Percentiles rank a stretch among this genome's conserved stretches.
Conservation (phyloP, 2,329 filamentous ascomycete genomes). For the Trichoderma citrinoviride region DNA sequence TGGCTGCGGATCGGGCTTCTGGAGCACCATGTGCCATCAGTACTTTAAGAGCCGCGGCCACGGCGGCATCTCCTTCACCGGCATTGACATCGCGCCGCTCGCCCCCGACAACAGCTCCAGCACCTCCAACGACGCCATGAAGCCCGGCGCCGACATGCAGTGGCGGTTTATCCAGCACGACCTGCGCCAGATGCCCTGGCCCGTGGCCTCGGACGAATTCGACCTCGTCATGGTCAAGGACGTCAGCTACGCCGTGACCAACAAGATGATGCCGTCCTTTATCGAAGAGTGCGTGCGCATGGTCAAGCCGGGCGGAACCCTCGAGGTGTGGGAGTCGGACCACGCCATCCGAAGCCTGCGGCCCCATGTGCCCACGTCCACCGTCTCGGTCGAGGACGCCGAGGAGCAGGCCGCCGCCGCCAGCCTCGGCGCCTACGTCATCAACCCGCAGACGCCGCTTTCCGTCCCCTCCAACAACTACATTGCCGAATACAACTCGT, state of each 20-base stretch:
- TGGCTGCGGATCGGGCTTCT: slow-evolving; percentile 83
- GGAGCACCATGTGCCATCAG: slow-evolving; percentile 84
- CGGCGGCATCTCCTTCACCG: slow-evolving; percentile 71
- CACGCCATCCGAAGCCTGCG: slow-evolving; percentile 78
- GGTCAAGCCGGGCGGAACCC: slow-evolving; percentile 70
- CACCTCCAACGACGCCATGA: slow-evolving; percentile 39
- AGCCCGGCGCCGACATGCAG: slow-evolving; percentile 69
- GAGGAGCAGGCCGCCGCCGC: slow-evolving; percentile 64
- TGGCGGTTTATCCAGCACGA: slow-evolving; percentile 91
- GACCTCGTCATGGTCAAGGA: slow-evolving; percentile 90
- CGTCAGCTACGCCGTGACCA: slow-evolving; percentile 63
- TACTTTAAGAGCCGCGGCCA: slow-evolving; percentile 70
- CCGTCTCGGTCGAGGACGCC: slow-evolving; percentile 36
- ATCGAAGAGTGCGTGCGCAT: slow-evolving; percentile 75
- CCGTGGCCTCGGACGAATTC: slow-evolving; percentile 76
- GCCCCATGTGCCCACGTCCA: slow-evolving; percentile 64
- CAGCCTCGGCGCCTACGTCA: slow-evolving; percentile 74
- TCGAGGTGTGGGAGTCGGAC: slow-evolving; percentile 91
- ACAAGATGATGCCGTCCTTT: slow-evolving; percentile 53
- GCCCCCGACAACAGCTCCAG: slow-evolving; percentile 44
- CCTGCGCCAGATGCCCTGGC: slow-evolving; percentile 69
- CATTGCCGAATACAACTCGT: slow-evolving; percentile 77
- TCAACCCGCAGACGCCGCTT: slow-evolving; percentile 80
- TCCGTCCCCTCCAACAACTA: slow-evolving; percentile 77
- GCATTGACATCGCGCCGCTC: slow-evolving; percentile 75